These are phyloP conservation scores for Auxenochlorella pyrenoidosa DNA, from an alignment of 139 green algal genomes.

Conservation along the genomic window DNA sequence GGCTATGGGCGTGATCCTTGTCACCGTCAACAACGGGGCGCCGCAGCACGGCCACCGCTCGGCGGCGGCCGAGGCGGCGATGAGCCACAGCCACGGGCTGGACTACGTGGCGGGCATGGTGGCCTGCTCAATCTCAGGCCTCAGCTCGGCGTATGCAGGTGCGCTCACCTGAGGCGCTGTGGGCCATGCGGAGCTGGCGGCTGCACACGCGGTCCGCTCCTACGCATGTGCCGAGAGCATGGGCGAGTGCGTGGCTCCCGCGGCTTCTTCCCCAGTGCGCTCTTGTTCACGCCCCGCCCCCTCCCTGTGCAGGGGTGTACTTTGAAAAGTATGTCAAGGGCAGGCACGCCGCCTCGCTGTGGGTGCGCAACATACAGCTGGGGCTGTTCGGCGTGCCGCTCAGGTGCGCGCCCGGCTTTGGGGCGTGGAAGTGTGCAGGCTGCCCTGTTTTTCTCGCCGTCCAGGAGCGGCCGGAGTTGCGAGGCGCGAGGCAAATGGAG, in stretches of 20 bases:
- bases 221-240: too few relatives aligned
- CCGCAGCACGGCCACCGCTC: not conserved
- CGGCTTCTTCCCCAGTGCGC: too few relatives aligned
- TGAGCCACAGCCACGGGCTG: conserved; percentile 2
- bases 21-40: conserved; percentile 55
- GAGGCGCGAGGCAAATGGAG: too few relatives aligned
- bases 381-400: conserved; percentile 61
- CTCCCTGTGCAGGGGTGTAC: conserved; percentile 58
- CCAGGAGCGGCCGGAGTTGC: too few relatives aligned
- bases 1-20: conserved; percentile 56
- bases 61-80: not conserved
- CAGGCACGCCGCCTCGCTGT: conserved; percentile 47
- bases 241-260: too few relatives aligned
- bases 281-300: too few relatives aligned
- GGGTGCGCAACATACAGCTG: conserved; percentile 69
- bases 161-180: not conserved
- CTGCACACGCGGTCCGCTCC: too few relatives aligned
- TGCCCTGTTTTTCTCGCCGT: too few relatives aligned
- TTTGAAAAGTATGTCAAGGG: conserved; percentile 76
- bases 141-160: conserved; percentile 67
- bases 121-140: conserved; percentile 56
- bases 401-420: not conserved
- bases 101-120: conserved; percentile 54
- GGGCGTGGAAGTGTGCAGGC: too few relatives aligned
- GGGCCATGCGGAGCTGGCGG: too few relatives aligned